Percentiles rank a stretch among this genome's conserved stretches.
Conservation (phyloP, 176 grass and related monocot species). For the Oryza brachyantha region DNA sequence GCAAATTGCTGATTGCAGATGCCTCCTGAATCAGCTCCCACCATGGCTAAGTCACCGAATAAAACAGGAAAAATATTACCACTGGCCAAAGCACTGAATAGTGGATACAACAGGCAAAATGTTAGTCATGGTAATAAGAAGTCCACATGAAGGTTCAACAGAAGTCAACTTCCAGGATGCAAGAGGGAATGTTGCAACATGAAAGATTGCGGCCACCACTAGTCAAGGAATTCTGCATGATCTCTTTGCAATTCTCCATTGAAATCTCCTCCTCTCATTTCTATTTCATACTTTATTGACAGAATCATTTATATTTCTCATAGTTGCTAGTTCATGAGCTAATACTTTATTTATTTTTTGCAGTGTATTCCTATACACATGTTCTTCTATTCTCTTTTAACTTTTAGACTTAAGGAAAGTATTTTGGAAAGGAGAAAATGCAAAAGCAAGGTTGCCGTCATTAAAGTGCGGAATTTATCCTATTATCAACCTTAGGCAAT, state of each 20-base stretch:
- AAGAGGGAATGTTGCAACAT: slow-evolving; percentile 36
- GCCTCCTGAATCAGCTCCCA: slow-evolving; percentile 38
- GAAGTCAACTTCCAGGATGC: slow-evolving; percentile 50
- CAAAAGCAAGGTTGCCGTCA: slow-evolving; percentile 20
- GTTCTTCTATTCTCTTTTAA: slow-evolving; percentile 13
- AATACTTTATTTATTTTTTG: background rate
- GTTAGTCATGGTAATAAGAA: slow-evolving; percentile 36
- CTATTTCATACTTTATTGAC: background rate
- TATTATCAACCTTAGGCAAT: slow-evolving; percentile 23
- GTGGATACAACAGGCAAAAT: slow-evolving; percentile 16
- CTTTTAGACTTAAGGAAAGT: slow-evolving; percentile 23
- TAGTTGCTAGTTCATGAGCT: background rate
- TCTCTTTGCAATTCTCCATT: background rate
- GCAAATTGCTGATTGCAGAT: slow-evolving; percentile 20
- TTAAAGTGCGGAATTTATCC: slow-evolving; percentile 21
- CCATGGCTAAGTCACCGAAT: slow-evolving; percentile 36
- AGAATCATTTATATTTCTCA: slow-evolving; percentile 1
- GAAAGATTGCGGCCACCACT: slow-evolving; percentile 16
- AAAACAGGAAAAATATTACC: slow-evolving; percentile 17
- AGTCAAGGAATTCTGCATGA: slow-evolving; percentile 37
- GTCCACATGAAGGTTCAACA: slow-evolving; percentile 40
- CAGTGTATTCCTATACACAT: background rate
- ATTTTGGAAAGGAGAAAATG: background rate
- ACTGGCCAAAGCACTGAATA: slow-evolving; percentile 28
- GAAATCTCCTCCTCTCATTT: slow-evolving; percentile 6